Conservation (phyloP, 495 filamentous ascomycete species). For the Aspergillus saccharolyticus region DNA sequence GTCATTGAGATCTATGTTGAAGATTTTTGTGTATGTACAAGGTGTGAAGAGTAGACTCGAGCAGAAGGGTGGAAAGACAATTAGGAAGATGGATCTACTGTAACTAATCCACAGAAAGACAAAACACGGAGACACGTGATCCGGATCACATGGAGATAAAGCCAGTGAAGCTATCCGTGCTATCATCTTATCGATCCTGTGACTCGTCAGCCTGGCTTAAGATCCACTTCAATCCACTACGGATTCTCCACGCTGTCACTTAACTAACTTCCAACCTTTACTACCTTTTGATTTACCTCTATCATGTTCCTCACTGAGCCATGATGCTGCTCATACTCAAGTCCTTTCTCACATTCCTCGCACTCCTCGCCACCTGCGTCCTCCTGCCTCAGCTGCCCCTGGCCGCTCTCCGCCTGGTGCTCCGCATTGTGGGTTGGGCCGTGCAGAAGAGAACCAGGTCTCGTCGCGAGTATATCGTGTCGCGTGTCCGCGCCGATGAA, state of each 20-base stretch:
- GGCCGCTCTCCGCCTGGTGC: constrained; percentile 31
- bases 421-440: constrained; percentile 56
- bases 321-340: constrained; percentile 39
- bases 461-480: constrained; percentile 57
- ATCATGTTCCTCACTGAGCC: constrained; percentile 9
- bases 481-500: constrained; percentile 56
- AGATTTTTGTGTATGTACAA: too few species aligned
- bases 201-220: neutral
- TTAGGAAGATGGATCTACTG: neutral
- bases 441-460: constrained; percentile 62
- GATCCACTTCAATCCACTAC: neutral
- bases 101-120: too few species aligned
- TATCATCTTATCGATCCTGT: neutral
- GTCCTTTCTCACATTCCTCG: constrained; percentile 28
- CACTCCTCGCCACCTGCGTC: constrained; percentile 32
- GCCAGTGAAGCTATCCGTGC: neutral
- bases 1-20: too few species aligned
- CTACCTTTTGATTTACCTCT: neutral
- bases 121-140: too few species aligned
- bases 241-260: constrained; percentile 5
- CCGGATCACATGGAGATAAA: neutral
- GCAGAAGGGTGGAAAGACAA: neutral
- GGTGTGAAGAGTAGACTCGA: too few species aligned
- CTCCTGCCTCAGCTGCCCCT: constrained; percentile 36
- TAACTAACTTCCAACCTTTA: neutral